Evolutionary conservation across 768 basidiomycete species (phyloP).

Genomic region (Sporobolomyces roseus): DNA sequence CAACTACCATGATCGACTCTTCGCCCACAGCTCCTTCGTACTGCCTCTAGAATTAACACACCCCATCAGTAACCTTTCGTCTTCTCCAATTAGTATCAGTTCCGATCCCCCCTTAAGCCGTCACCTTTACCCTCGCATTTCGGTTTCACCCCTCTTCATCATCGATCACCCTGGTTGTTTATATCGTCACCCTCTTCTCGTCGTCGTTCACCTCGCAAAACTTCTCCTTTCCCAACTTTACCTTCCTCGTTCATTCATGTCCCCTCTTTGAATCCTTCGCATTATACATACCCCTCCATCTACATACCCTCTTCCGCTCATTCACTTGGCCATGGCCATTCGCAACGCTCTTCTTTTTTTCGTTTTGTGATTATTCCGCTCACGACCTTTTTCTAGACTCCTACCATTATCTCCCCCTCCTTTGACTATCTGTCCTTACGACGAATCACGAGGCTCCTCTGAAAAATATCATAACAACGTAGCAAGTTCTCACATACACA

Average conservation of each 20-base stretch:
- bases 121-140: conserved; percentile 6
- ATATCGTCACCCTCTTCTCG: background rate
- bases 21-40: background rate
- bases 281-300: background rate
- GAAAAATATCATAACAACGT: too few species aligned
- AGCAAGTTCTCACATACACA: too few species aligned
- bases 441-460: too few species aligned
- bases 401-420: too few species aligned
- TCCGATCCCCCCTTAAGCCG: background rate
- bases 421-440: too few species aligned
- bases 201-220: conserved; percentile 3
- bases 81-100: conserved; percentile 1
- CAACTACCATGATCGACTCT: conserved; percentile 8
- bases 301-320: conserved; percentile 2
- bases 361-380: background rate
- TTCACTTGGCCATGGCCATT: background rate
- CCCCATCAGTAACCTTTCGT: background rate
- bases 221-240: background rate
- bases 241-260: background rate
- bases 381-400: too few species aligned
- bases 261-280: background rate
- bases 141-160: too few species aligned
- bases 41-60: background rate
- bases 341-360: background rate
- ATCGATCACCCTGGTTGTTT: background rate